Evolutionary conservation across 805 yeast species (phyloP).

Genomic region (Saturnispora kantuleensis): DNA sequence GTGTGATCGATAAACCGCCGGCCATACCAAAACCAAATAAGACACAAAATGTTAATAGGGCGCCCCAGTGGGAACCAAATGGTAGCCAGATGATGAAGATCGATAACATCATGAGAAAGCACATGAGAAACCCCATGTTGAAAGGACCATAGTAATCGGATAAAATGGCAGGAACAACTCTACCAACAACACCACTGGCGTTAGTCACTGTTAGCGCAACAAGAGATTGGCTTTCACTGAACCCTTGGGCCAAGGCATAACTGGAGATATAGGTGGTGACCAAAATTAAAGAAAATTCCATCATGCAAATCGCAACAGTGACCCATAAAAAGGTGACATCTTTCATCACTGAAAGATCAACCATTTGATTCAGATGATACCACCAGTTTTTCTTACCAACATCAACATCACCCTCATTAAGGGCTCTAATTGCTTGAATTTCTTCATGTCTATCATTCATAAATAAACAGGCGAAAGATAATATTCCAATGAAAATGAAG

Average conservation of each 20-base stretch:
- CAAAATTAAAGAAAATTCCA: constrained; percentile 44
- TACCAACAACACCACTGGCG: constrained; percentile 34
- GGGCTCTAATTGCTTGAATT: background rate
- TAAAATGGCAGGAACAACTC: constrained; percentile 34
- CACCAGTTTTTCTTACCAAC: background rate
- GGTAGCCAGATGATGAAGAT: constrained; percentile 57
- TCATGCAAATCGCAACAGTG: constrained; percentile 33
- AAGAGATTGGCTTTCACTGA: constrained; percentile 32
- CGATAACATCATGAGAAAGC: constrained; percentile 32
- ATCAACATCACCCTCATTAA: constrained; percentile 4
- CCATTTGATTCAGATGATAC: constrained; percentile 19
- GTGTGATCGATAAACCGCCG: constrained; percentile 53
- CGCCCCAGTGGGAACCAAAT: constrained; percentile 36
- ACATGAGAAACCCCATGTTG: constrained; percentile 31
- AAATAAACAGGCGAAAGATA: constrained; percentile 24
- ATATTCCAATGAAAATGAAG: constrained; percentile 31
- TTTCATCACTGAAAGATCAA: constrained; percentile 31
- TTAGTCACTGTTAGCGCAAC: constrained; percentile 36
- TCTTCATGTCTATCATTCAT: constrained; percentile 24
- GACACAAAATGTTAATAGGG: constrained; percentile 42
- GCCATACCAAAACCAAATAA: constrained; percentile 52
- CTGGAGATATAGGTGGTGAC: constrained; percentile 47
- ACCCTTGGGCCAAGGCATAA: constrained; percentile 44
- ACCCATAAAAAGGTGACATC: constrained; percentile 34
- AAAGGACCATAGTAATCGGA: constrained; percentile 39